Evolutionary conservation across 352 stramenopile species (phyloP), one percentile per base, ranked within the genome.

Genomic region (Plasmopara viticola): DNA sequence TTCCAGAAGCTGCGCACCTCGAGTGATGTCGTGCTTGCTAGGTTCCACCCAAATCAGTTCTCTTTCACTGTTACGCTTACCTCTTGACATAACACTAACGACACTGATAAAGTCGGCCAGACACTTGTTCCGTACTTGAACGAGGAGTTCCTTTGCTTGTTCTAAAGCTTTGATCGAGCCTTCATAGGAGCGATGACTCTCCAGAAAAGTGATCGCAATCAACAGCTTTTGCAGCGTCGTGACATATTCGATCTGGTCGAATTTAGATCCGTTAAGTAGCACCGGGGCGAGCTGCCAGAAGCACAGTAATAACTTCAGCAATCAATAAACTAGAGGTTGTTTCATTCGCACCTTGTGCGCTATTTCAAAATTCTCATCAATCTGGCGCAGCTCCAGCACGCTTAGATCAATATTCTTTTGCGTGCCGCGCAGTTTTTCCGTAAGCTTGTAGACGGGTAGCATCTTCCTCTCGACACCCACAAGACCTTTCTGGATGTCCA

Each of bases 331-430:
- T 12, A 9, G 20, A 15, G 28, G 14, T 29, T 45, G 33, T 12
- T n/a, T 31, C 15, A 2, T 9, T 28, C n/a, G 6, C 29, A 90
- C 82, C 74, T 86, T 65, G 48, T 87, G 75, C 9, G 79, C 72
- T 2, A 68, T 75, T 35, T 84, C 59, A 49, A 92, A 90, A 48
- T 88, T 89, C 46, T 87, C 67, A 48, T 89, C 77, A 48, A 92
- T 78, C 41, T 68, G 65, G 3, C 64, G 71, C 48, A 93, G 55
- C 57, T 89, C 75, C 29, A 74, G 68, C 17, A 93, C 80, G 39
- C 79, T 89, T 8, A 87, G 49, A 43, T 93, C 82, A 29, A 93
- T 93, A 47, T 90, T 93, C 60, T 84, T 83, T 54, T 93, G 82
- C 14, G 78, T 90, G 54, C 75, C 76, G 52, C 78, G 74, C 15